Percentiles rank a stretch among this genome's conserved stretches.
phyloP scores from a whole-genome alignment of 2,329 filamentous ascomycete genomes.

The Colletotrichum simmondsii region DNA sequence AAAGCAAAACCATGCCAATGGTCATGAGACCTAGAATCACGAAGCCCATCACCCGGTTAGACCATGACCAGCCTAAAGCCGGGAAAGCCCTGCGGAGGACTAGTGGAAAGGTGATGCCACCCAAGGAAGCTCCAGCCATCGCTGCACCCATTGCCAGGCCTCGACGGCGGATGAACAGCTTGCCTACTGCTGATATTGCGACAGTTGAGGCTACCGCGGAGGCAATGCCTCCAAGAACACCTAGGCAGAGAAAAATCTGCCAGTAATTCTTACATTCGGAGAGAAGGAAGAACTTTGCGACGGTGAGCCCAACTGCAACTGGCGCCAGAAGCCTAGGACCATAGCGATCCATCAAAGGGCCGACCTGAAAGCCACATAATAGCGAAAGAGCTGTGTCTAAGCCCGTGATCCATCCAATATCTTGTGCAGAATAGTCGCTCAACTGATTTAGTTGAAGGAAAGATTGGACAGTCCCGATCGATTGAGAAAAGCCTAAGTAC shows the following conservation, averaged over 20 bases:
- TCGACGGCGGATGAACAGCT: conserved; percentile 39
- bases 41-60: conserved; percentile 38
- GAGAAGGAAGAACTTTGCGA: conserved; percentile 54
- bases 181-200: conserved; percentile 43
- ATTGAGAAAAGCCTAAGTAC: too few species aligned
- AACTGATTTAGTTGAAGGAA: conserved; percentile 56
- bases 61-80: conserved; percentile 45
- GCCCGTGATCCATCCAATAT: conserved; percentile 61
- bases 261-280: conserved; percentile 57
- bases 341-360: conserved; percentile 59
- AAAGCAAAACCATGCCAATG: conserved; percentile 43
- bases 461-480: conserved; percentile 32
- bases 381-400: conserved; percentile 56
- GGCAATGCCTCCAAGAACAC: conserved; percentile 50
- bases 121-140: conserved; percentile 37
- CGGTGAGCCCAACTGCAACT: conserved; percentile 47
- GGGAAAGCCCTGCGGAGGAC: conserved; percentile 43
- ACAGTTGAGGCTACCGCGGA: conserved; percentile 48
- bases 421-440: conserved; percentile 48
- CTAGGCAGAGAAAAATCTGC: conserved; percentile 54
- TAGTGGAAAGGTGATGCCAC: conserved; percentile 46
- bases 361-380: conserved; percentile 56
- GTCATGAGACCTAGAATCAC: conserved; percentile 42
- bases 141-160: conserved; percentile 39
- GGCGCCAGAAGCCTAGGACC: conserved; percentile 53